phyloP scores from a whole-genome alignment of 106 monocot genomes.

The Dendrobium nobile region DNA sequence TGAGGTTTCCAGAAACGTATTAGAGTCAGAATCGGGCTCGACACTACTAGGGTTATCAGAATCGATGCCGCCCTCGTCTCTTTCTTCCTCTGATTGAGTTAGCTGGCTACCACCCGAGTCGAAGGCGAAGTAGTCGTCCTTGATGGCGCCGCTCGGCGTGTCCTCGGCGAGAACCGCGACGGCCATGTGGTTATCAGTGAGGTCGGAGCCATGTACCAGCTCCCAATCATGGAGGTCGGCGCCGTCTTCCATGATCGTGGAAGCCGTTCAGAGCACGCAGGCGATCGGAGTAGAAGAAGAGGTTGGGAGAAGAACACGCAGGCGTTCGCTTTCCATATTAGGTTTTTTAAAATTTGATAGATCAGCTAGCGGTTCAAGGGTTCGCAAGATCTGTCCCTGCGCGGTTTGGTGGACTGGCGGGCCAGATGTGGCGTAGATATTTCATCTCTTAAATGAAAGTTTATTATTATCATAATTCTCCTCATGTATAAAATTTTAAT shows the following conservation, averaged over 20 bases:
- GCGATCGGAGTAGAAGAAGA: background rate
- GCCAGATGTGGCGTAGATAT: too few relatives aligned
- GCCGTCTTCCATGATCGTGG: constrained; percentile 23
- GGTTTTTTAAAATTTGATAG: too few relatives aligned
- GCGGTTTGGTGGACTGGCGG: too few relatives aligned
- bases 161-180: constrained; percentile 5
- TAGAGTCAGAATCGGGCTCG: constrained; percentile 20
- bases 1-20: background rate
- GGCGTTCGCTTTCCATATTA: background rate
- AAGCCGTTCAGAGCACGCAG: background rate
- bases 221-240: constrained; percentile 33
- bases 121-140: constrained; percentile 46
- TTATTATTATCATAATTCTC: too few relatives aligned
- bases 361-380: too few relatives aligned
- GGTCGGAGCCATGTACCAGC: constrained; percentile 13
- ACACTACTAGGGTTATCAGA: constrained; percentile 32
- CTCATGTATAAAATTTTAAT: too few relatives aligned
- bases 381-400: too few relatives aligned
- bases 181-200: background rate
- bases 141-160: constrained; percentile 25
- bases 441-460: too few relatives aligned
- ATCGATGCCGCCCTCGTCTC: background rate
- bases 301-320: background rate
- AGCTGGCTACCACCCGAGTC: background rate
- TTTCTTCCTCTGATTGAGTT: constrained; percentile 4